Evolutionary conservation across 2,329 filamentous ascomycete genomes (phyloP), one percentile per base, ranked within the genome.

Genomic region (Trichophyton rubrum): DNA sequence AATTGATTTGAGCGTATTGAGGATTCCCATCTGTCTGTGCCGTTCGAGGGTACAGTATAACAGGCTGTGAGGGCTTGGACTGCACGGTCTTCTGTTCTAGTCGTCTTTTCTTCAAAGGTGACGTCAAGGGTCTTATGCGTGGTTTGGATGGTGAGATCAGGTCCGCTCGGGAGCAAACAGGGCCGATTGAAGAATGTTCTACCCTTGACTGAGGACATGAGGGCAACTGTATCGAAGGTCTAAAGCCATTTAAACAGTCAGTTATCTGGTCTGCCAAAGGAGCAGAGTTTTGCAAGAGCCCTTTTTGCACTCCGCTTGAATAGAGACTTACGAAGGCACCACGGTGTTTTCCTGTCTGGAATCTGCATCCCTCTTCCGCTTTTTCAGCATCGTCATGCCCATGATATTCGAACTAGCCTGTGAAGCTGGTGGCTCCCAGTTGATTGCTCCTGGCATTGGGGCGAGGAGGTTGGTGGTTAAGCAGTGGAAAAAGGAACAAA

Each of bases 101-200:
- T 17, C 57, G 57, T 17, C 57, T 35, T 49, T 59, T 59, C 20
- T 59, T 59, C 27, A 49, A 20, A 13, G 57, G 22, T 45, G 57
- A 24, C 17, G 38, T 35, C 17, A 47, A 17, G 20, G 41, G 40
- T 8, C 15, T 22, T 30, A 51, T 45, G n/a, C 41, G 57, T 27
- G 57, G n/a, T 55, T 27, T 55, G 30, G 27, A n/a, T 20, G n/a
- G 27, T 20, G 27, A 55, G n/a, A 13, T 8, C 27, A 27, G 27
- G 49, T 49, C 24, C 9, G 45, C 11, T 27, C 45, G 45, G 30
- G 45, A 49, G 20, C 27, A 55, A n/a, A 27, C 27, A 35, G 49
- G 5, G 9, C 7, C 17, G 24, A 38, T 9, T 5, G 49, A 20
- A 22, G 27, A 35, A 8, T 27, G 3, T 33, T 38, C 49, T 38